A percentile compares a stretch with the other conserved stretches of the same genome.
Evolutionary conservation across 2,329 filamentous ascomycete genomes (phyloP).

Genomic region (Penicillium sp.): DNA sequence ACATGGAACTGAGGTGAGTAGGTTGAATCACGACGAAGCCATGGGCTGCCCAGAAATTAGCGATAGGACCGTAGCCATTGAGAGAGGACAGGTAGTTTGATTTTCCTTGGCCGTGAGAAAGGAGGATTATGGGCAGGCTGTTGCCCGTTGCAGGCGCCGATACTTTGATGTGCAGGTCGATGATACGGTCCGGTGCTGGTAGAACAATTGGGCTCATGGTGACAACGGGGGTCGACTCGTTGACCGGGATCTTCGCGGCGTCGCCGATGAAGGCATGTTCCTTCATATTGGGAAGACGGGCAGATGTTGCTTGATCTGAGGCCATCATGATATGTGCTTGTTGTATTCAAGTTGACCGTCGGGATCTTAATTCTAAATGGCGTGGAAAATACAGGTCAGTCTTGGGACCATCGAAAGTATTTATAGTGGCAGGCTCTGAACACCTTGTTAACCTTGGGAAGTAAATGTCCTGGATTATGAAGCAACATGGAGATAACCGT

Average conservation of each 20-base stretch:
- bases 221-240: slow-evolving; percentile 34
- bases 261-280: slow-evolving; percentile 20
- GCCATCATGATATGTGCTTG: neutral
- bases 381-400: neutral
- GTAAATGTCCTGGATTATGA: too few species aligned
- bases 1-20: slow-evolving; percentile 45
- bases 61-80: slow-evolving; percentile 48
- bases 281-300: slow-evolving; percentile 5
- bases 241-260: slow-evolving; percentile 36
- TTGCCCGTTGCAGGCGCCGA: slow-evolving; percentile 37
- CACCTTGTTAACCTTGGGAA: too few species aligned
- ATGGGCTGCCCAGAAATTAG: slow-evolving; percentile 48
- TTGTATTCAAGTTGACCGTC: too few species aligned
- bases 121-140: slow-evolving; percentile 45
- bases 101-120: slow-evolving; percentile 47
- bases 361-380: too few species aligned
- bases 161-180: slow-evolving; percentile 42
- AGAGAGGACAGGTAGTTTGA: slow-evolving; percentile 48
- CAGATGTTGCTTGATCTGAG: neutral
- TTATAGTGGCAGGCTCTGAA: neutral
- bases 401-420: neutral
- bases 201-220: slow-evolving; percentile 18
- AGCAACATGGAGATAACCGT: neutral
- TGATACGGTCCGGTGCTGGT: slow-evolving; percentile 23
- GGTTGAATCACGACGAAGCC: slow-evolving; percentile 52